A percentile compares a stretch with the other conserved stretches of the same genome.
These are phyloP conservation scores for Cryptosporidium tyzzeri DNA, from an alignment of 169 alveolate genomes.

Conservation along the genomic window DNA sequence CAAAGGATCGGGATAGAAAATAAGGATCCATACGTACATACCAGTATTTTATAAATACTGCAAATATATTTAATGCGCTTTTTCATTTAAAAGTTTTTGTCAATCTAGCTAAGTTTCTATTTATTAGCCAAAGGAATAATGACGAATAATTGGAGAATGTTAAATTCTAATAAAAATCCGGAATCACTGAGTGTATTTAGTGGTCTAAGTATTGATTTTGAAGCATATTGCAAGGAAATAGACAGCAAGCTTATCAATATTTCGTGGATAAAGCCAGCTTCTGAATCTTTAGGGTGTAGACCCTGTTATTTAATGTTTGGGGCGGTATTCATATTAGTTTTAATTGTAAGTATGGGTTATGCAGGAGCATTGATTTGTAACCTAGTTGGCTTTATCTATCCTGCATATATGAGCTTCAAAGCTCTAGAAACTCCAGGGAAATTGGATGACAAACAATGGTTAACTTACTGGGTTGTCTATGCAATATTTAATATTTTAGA, in stretches of 20 bases:
- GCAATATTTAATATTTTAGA: conserved; percentile 87
- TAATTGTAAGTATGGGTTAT: conserved; percentile 79
- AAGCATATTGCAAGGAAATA: conserved; percentile 37
- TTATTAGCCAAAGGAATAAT: not conserved
- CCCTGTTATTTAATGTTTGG: conserved; percentile 78
- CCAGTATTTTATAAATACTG: conserved; percentile 1
- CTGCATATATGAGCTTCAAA: conserved; percentile 88
- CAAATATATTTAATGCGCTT: not conserved
- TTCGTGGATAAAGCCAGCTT: conserved; percentile 25
- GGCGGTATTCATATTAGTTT: conserved; percentile 18
- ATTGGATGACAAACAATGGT: conserved; percentile 91
- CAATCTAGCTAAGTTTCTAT: not conserved
- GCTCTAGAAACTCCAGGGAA: conserved; percentile 86
- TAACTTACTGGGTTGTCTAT: conserved; percentile 93
- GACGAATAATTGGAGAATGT: conserved; percentile 69
- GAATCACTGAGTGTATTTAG: conserved; percentile 66
- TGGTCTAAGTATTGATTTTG: conserved; percentile 49
- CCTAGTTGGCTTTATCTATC: conserved; percentile 80
- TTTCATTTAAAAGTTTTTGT: not conserved
- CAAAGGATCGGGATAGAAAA: conserved; percentile 26
- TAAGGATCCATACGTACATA: conserved; percentile 41
- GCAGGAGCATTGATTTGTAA: conserved; percentile 82
- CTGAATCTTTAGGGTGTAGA: conserved; percentile 71
- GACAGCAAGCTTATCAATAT: conserved; percentile 8
- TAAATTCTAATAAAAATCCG: conserved; percentile 44